These are phyloP conservation scores for Aspergillus amoenus DNA, from an alignment of 2,329 filamentous ascomycete genomes.

Conservation along the genomic window DNA sequence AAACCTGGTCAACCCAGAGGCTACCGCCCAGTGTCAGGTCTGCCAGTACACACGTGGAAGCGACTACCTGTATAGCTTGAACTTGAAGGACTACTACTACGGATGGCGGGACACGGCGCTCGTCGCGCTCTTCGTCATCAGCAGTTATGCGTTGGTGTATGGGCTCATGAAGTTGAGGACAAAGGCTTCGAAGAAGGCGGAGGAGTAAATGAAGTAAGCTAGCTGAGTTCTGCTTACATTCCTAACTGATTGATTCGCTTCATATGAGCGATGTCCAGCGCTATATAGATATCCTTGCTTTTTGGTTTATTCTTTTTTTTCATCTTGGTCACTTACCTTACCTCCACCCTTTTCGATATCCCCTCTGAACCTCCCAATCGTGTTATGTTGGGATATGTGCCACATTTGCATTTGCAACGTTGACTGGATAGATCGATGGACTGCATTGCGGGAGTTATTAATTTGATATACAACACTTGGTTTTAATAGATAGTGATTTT, in stretches of 20 bases:
- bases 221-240: not conserved
- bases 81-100: slow-evolving; percentile 60
- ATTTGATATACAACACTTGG: not conserved
- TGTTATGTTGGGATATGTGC: not conserved
- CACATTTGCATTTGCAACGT: not conserved
- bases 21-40: slow-evolving; percentile 55
- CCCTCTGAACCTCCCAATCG: not conserved
- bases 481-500: not conserved
- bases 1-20: slow-evolving; percentile 61
- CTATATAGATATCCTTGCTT: not conserved
- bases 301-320: not conserved
- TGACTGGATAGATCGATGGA: not conserved
- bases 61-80: slow-evolving; percentile 61
- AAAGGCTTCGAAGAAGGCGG: slow-evolving; percentile 35
- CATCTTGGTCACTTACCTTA: not conserved
- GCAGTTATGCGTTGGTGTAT: slow-evolving; percentile 53
- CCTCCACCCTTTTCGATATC: not conserved
- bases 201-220: slow-evolving; percentile 14
- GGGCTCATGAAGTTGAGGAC: slow-evolving; percentile 37
- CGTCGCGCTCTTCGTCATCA: slow-evolving; percentile 55
- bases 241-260: not conserved
- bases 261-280: not conserved
- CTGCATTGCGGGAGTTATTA: slow-evolving; percentile 1
- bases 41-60: slow-evolving; percentile 60
- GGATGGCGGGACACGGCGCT: slow-evolving; percentile 67